phyloP scores from a whole-genome alignment of 1,284 basidiomycete genomes.

The Leccinum angustisporum region DNA sequence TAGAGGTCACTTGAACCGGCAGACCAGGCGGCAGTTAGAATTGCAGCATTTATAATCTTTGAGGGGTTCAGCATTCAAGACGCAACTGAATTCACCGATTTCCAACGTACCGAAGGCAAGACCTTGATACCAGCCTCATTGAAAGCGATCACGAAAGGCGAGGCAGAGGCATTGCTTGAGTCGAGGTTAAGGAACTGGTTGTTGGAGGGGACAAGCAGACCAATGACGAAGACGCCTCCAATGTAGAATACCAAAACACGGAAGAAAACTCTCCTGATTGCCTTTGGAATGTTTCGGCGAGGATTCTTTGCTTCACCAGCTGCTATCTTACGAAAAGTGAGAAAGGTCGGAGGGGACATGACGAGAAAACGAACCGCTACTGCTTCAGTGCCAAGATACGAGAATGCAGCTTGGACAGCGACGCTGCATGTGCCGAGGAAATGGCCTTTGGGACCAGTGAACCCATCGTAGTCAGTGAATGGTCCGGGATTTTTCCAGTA shows the following conservation, averaged over 20 bases:
- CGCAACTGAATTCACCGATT: not conserved
- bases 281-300: slow-evolving; percentile 38
- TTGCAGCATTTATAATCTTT: slow-evolving; percentile 63
- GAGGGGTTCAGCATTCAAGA: not conserved
- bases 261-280: slow-evolving; percentile 51
- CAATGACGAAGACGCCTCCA: slow-evolving; percentile 47
- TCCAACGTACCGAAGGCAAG: slow-evolving; percentile 42
- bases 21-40: slow-evolving; percentile 65
- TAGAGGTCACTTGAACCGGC: slow-evolving; percentile 34
- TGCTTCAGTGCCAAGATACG: slow-evolving; percentile 58
- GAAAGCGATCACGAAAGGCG: slow-evolving; percentile 56
- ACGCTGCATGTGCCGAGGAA: slow-evolving; percentile 52
- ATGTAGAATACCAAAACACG: slow-evolving; percentile 57
- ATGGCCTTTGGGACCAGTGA: slow-evolving; percentile 36
- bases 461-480: slow-evolving; percentile 32
- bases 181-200: slow-evolving; percentile 38
- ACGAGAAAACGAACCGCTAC: slow-evolving; percentile 40
- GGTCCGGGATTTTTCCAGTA: slow-evolving; percentile 51
- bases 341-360: not conserved
- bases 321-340: slow-evolving; percentile 37
- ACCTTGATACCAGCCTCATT: slow-evolving; percentile 50
- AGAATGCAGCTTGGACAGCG: slow-evolving; percentile 44
- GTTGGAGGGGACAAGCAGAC: slow-evolving; percentile 50
- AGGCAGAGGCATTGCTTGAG: slow-evolving; percentile 36
- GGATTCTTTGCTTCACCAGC: slow-evolving; percentile 46